These are phyloP conservation scores for Zoysia matrella DNA, from an alignment of 202 grass and related monocot genomes.

Conservation along the genomic window DNA sequence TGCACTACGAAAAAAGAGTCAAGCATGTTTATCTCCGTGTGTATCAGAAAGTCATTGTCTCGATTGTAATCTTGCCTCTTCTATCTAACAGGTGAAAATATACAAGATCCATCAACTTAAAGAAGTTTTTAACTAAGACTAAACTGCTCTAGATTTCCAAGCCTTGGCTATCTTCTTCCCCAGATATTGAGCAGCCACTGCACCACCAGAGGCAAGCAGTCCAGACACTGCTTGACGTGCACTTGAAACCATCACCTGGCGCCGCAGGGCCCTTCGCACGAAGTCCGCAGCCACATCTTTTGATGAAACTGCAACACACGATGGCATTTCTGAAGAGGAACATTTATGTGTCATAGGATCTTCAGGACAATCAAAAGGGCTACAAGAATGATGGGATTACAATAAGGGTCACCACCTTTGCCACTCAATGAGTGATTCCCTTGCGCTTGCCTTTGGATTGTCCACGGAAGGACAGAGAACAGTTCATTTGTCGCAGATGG, in stretches of 20 bases:
- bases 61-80: too few relatives aligned
- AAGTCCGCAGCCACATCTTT: conserved; percentile 67
- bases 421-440: conserved; percentile 20
- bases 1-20: too few relatives aligned
- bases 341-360: neutral
- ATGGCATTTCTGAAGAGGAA: conserved; percentile 45
- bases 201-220: conserved; percentile 70
- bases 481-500: conserved; percentile 62
- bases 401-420: conserved; percentile 37
- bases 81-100: too few relatives aligned
- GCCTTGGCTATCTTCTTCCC: conserved; percentile 81
- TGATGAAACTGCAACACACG: conserved; percentile 45
- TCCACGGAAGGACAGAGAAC: conserved; percentile 79
- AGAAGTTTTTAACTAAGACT: conserved; percentile 36
- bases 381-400: neutral
- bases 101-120: too few relatives aligned
- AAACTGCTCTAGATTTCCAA: conserved; percentile 67
- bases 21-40: too few relatives aligned
- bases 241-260: conserved; percentile 70
- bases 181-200: conserved; percentile 66
- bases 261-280: conserved; percentile 57
- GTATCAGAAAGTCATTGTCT: too few relatives aligned
- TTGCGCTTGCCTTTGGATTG: conserved; percentile 57
- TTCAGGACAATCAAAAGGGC: neutral
- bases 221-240: conserved; percentile 75